Base-by-base conservation (phyloP, 257 asterid species). In the Marsdenia floribunda region DNA sequence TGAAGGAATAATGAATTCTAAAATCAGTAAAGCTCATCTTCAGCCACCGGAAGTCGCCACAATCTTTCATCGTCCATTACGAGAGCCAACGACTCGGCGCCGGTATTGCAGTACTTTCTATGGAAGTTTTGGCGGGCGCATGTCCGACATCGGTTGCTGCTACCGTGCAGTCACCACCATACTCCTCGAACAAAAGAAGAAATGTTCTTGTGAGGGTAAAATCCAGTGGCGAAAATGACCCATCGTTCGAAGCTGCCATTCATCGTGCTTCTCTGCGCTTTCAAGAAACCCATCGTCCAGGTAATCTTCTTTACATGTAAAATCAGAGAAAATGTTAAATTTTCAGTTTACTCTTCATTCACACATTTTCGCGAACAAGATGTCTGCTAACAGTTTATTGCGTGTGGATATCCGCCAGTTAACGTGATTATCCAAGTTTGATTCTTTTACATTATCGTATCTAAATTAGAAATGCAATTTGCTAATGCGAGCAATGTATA, bases 281-380 rank as follows among this genome's bases (percentile, higher is more conserved):
- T 72, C 86, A 71, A 53, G 97, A 92, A 80, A 85, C 93, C 59
- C 89, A 80, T 75, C 89, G 90, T 40, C 85, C 89, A 84, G 97
- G 97, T 78, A 84, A 70, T 7, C 22, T 59, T 49, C 22, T 26
- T 42, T 50, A 40, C 59, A 57, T 59, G 18, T 46, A 19, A 52
- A 9, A 24, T 63, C 6, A 3, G 58, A n/a, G 46, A 14, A 13
- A 4, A 14, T 4, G 19, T 19, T 68, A 18, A 10, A 5, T 4
- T 0, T 21, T 49, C 4, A 0, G 5, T 0, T 55, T 8, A 63
- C 2, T 26, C 3, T 35, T 61, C 37, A 9, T 63, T 74, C 15
- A 6, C 42, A 6, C 58, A 44, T 73, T 75, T 38, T 18, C 0
- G 2, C 66, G 9, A 66, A n/a, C 68, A 52, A 12, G 5, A 46